Evolutionary conservation across 2,329 filamentous ascomycete species (phyloP).

Genomic region (Apiospora koreana): DNA sequence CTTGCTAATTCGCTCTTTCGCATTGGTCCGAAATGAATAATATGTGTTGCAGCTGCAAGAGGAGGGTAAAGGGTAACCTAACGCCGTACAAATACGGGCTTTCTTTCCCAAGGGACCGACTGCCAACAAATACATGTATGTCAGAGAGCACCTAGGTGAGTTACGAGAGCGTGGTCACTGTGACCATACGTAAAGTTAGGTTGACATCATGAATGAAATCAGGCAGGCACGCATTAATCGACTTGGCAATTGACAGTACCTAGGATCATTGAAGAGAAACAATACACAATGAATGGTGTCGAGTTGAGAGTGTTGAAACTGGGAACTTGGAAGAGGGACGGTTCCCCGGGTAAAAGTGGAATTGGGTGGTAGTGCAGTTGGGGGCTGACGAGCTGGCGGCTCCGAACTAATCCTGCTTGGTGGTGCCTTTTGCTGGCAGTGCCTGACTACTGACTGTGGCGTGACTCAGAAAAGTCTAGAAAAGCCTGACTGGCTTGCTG

Average conservation of each 20-base stretch:
- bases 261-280: too few species aligned
- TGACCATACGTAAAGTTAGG: background rate
- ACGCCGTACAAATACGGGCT: too few species aligned
- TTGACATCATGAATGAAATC: background rate
- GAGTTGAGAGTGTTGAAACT: background rate
- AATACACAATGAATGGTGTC: background rate
- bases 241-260: background rate
- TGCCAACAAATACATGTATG: too few species aligned
- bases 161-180: background rate
- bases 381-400: background rate
- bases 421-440: too few species aligned
- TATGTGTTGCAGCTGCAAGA: too few species aligned
- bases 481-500: too few species aligned
- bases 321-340: background rate
- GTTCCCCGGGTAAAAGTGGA: background rate
- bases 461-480: too few species aligned
- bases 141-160: background rate
- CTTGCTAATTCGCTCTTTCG: background rate
- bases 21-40: background rate
- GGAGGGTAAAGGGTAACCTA: too few species aligned
- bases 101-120: too few species aligned
- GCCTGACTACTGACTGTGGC: too few species aligned
- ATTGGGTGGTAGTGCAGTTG: background rate
- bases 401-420: too few species aligned
- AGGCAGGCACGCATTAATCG: background rate